These are phyloP conservation scores for Kuraishia hungarica DNA, from an alignment of 805 yeast species.

Conservation along the genomic window DNA sequence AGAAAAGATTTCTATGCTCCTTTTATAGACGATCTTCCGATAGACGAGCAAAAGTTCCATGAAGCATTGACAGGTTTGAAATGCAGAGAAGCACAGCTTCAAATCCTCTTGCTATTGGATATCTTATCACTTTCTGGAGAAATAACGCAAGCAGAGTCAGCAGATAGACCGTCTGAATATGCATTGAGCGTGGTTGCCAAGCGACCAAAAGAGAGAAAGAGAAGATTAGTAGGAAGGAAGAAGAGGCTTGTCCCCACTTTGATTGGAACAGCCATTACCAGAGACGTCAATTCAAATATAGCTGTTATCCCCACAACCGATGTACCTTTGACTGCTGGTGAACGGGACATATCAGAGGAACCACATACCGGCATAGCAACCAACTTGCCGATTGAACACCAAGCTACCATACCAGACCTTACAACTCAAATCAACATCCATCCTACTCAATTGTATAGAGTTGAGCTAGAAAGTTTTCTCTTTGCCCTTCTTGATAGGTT, in stretches of 20 bases:
- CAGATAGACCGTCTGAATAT: background rate
- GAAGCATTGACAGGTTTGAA: slow-evolving; percentile 10
- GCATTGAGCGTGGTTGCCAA: background rate
- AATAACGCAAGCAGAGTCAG: background rate
- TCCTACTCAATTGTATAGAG: background rate
- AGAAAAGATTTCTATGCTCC: background rate
- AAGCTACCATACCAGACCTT: background rate
- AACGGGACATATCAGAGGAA: background rate
- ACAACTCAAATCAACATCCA: background rate
- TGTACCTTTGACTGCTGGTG: background rate
- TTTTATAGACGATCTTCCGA: background rate
- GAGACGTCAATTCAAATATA: background rate
- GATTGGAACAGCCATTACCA: slow-evolving; percentile 19
- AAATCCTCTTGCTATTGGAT: slow-evolving; percentile 19
- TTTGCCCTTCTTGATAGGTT: slow-evolving; percentile 18
- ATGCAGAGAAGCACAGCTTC: slow-evolving; percentile 19
- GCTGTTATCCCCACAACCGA: background rate
- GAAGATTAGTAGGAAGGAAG: slow-evolving; percentile 18
- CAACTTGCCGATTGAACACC: background rate
- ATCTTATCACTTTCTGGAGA: slow-evolving; percentile 9
- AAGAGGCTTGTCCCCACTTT: slow-evolving; percentile 23
- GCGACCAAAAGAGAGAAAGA: slow-evolving; percentile 2
- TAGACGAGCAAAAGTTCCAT: background rate
- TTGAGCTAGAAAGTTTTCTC: background rate
- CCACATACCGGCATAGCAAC: background rate